Evolutionary conservation across 257 asterid species (phyloP), one percentile per base, ranked within the genome.

Genomic region (Nicotiana tomentosiformis): DNA sequence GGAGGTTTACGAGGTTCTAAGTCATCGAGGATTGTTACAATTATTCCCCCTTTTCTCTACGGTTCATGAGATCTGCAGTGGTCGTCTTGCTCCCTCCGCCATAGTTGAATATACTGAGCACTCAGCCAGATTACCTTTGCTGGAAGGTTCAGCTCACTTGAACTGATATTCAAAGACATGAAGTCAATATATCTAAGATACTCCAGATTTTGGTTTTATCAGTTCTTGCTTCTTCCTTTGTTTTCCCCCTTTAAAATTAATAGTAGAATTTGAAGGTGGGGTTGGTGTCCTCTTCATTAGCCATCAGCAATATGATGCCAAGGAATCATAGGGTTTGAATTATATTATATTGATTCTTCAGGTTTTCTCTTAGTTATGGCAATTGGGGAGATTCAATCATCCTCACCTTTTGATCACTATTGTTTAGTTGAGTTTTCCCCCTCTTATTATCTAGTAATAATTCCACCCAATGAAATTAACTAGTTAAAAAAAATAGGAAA

Each of bases 41-140:
- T 84, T 87, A 43, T 96, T 96, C 86, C 99, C 99, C 16, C 97
- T 96, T 58, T 94, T 96, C 89, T 55, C 98, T 3, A 91, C 98
- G 1, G 98, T 96, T 64, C 99, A 96, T 49, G 91, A 94, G 91
- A 96, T 96, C 77, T 94, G 93, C 92, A 82, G 56, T 9, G 98
- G 98, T 26, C 94, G 79, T 35, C 93, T 93, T 74, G 98, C 94
- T 70, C 98, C 97, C 37, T 76, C 93, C 5, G 93, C 97, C 84
- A 92, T 96, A 55, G 97, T 92, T 61, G 91, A 89, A 78, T 90
- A 90, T 81, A 88, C 92, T 1, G 97, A 91, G 81, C 95, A 83
- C 77, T 78, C 90, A 10, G 97, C 95, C 26, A 86, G 90, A 15
- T 86, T 85, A 72, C 85, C 94, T 15, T 82, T 89, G 35, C 86